Evolutionary conservation across 805 yeast genomes (phyloP).

Genomic region (Teunomyces barrocoloradensis): DNA sequence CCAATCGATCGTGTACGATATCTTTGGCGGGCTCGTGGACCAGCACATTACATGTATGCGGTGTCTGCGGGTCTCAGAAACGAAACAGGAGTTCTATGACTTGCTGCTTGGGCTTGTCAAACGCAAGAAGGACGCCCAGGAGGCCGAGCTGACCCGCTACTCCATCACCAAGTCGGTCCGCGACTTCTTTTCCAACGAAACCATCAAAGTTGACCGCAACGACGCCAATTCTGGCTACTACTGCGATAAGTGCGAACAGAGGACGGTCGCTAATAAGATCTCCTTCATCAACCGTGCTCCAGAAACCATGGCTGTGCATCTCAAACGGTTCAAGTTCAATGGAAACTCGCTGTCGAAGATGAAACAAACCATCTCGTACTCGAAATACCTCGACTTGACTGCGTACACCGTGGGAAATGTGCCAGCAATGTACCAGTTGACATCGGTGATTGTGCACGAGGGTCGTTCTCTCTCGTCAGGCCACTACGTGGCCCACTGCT

Average conservation of each 20-base stretch:
- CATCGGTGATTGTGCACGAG: conserved; percentile 87
- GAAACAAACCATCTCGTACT: conserved; percentile 81
- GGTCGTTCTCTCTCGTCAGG: conserved; percentile 92
- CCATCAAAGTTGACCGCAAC: conserved; percentile 62
- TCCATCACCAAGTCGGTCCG: conserved; percentile 71
- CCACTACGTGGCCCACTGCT: conserved; percentile 87
- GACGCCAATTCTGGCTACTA: conserved; percentile 72
- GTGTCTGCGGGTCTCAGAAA: conserved; percentile 80
- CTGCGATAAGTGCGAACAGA: conserved; percentile 81
- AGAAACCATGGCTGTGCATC: conserved; percentile 80
- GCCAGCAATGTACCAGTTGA: conserved; percentile 62
- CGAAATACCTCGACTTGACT: conserved; percentile 70
- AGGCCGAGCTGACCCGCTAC: conserved; percentile 33
- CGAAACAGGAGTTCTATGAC: conserved; percentile 93
- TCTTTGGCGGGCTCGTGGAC: conserved; percentile 86
- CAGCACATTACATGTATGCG: conserved; percentile 81
- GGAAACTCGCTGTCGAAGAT: conserved; percentile 79
- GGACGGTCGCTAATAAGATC: conserved; percentile 75
- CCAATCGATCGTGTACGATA: conserved; percentile 80
- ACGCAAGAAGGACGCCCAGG: conserved; percentile 23
- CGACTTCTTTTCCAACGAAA: conserved; percentile 82
- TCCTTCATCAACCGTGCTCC: conserved; percentile 79
- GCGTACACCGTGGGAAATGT: conserved; percentile 39
- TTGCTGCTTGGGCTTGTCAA: conserved; percentile 73
- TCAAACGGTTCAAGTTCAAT: conserved; percentile 88